Percentiles rank a stretch among this genome's conserved stretches.
Conservation (phyloP, 2,329 filamentous ascomycete genomes). For the Golovinomyces cichoracearum region DNA sequence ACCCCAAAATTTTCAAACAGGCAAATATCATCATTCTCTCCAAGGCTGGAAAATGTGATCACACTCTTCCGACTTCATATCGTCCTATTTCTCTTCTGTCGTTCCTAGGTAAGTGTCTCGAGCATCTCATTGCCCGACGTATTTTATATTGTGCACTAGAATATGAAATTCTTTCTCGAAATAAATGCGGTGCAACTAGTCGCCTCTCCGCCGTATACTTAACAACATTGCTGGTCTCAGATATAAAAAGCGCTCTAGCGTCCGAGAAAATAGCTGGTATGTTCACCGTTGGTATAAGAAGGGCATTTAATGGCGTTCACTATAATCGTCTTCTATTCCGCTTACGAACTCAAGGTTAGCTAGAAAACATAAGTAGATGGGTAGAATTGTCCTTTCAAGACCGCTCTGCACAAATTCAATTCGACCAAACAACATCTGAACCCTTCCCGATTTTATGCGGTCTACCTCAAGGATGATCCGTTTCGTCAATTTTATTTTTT, state of each 20-base stretch:
- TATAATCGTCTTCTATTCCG: neutral
- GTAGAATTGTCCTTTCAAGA: neutral
- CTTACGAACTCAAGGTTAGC: neutral
- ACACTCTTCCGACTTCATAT: neutral
- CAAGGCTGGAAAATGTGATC: neutral
- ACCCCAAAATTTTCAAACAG: neutral
- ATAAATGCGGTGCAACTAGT: neutral
- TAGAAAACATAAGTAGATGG: neutral
- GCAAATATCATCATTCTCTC: neutral
- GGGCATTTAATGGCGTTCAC: neutral
- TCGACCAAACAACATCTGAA: neutral
- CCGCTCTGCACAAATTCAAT: neutral
- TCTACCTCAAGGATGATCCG: neutral
- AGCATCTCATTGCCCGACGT: neutral
- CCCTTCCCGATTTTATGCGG: neutral
- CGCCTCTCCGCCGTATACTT: neutral
- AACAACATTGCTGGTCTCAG: neutral
- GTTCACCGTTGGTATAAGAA: neutral
- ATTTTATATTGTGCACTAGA: neutral
- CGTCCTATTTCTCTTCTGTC: neutral
- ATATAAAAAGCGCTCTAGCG: neutral
- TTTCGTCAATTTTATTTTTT: neutral
- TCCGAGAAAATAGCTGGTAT: neutral
- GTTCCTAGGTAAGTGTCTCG: neutral
- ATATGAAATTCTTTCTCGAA: neutral